phyloP scores from a whole-genome alignment of 306 rosid genomes.

The Elaeagnus macrophylla region DNA sequence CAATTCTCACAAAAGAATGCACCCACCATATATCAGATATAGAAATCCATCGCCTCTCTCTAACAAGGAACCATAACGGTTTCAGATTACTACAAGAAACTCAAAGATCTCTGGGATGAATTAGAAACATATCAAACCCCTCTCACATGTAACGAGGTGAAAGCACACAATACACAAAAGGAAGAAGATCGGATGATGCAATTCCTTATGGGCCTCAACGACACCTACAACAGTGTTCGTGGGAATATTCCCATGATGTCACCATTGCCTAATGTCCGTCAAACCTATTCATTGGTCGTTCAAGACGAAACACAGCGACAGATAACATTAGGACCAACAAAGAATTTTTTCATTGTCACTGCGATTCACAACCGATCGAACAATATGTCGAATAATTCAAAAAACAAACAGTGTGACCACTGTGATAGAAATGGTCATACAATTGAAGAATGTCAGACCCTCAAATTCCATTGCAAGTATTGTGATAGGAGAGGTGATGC shows the following conservation, averaged over 20 bases:
- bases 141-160: too few species aligned
- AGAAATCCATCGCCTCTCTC: too few species aligned
- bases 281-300: neutral
- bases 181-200: conserved; percentile 6
- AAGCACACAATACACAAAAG: too few species aligned
- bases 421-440: conserved; percentile 19
- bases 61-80: too few species aligned
- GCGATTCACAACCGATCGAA: conserved; percentile 4
- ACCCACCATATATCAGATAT: too few species aligned
- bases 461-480: conserved; percentile 12
- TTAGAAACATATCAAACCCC: too few species aligned
- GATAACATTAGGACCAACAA: conserved; percentile 3
- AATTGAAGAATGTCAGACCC: conserved; percentile 19
- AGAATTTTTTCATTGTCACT: conserved; percentile 23
- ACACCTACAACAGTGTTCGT: conserved; percentile 5
- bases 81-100: too few species aligned
- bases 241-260: neutral
- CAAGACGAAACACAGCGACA: conserved; percentile 19
- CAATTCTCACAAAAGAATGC: too few species aligned
- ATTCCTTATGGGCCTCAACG: conserved; percentile 25
- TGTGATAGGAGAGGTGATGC: conserved; percentile 20
- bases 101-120: too few species aligned
- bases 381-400: neutral
- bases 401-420: conserved; percentile 17
- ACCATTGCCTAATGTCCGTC: too few species aligned